Evolutionary conservation across 805 yeast species (phyloP), one percentile per base, ranked within the genome.

Genomic region (Wickerhamomyces tratensis): DNA sequence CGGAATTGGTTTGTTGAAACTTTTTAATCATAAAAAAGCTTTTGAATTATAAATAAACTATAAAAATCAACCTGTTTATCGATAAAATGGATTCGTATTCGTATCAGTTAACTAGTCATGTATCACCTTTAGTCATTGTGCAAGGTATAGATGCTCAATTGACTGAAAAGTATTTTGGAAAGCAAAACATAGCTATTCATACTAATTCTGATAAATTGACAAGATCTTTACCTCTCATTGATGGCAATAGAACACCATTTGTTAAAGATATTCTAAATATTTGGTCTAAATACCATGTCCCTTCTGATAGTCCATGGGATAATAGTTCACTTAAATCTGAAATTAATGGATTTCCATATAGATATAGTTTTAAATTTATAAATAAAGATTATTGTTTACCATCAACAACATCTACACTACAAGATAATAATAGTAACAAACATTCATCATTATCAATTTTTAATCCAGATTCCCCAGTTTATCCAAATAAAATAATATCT

Each of bases 401-500:
- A 0, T 35, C 35, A 8, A 14, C 43, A 14, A 30, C 38, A 13
- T 79, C 81, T 3, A 59, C 65, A 39, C 64, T 68, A 39, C 61
- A 62, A n/a, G 58, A 59, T 4, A 9, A 29, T 29, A 29, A n/a
- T n/a, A n/a, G n/a, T n/a, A n/a, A n/a, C n/a, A n/a, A 7, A 29
- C 31, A 29, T 29, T 29, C 31, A 9, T 11, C 31, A 29, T 29
- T 29, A 29, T 29, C 31, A 29, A 29, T 29, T 2, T 29, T 29
- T 29, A 29, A 29, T 11, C 8, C 11, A 9, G 11, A 29, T 9
- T 63, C 73, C 1, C 50, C 55, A 1, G 43, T 68, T 30, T 67
- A 56, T 46, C 72, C 75, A 1, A 59, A 66, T 33, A 68, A 70
- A 0, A 48, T 76, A 1, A 51, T 76, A 30, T 63, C 72, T 2